Evolutionary conservation across 106 monocot genomes (phyloP).

Genomic region (Apostasia shenzhenica): DNA sequence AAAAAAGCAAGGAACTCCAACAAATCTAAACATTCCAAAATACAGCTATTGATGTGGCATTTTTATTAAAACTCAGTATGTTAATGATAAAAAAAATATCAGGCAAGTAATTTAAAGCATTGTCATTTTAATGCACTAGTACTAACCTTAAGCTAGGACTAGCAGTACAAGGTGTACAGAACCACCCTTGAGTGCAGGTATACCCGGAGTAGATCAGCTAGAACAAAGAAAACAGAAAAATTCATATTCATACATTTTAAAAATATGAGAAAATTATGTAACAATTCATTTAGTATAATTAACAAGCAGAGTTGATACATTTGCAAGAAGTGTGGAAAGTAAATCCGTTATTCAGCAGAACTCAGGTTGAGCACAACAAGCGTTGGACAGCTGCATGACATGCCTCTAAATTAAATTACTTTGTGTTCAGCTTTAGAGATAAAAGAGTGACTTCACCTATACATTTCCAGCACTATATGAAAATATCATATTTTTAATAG

Average conservation of each 20-base stretch:
- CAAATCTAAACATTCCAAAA: background rate
- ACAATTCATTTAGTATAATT: no score
- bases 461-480: no score
- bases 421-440: no score
- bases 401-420: no score
- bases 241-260: background rate
- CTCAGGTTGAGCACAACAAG: no score
- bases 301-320: background rate
- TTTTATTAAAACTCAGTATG: background rate
- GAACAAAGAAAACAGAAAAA: slow-evolving; percentile 3
- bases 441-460: no score
- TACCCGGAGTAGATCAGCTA: slow-evolving; percentile 84
- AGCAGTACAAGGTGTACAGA: slow-evolving; percentile 65
- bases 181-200: slow-evolving; percentile 89
- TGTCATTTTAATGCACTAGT: background rate
- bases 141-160: slow-evolving; percentile 67
- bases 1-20: background rate
- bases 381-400: no score
- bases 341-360: no score
- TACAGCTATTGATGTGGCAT: background rate
- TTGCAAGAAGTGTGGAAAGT: no score
- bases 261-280: background rate
- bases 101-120: background rate
- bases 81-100: background rate
- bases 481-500: no score